Base-by-base conservation (phyloP, 176 grass and related monocot species). In the Avena insularis region DNA sequence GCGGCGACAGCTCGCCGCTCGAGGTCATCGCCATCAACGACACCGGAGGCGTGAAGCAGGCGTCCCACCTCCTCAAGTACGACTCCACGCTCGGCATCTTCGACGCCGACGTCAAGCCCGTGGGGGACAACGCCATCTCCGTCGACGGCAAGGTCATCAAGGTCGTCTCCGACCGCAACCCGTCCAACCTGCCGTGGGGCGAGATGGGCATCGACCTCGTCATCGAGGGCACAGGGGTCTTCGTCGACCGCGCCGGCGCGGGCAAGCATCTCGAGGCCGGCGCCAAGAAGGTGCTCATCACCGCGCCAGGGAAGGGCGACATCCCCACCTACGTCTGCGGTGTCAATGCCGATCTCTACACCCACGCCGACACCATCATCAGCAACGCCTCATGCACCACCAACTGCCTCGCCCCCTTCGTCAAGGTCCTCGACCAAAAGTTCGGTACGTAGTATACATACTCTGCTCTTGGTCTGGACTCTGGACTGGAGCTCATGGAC, bases 371-470 rank as follows among this genome's bases (percentile, higher is more conserved):
- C 83, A 65, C 92, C 87, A 93, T 96, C 85, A 90, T 96, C 87
- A 92, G 91, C 83, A 96, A 96, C 94, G 94, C 94, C 50, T 96
- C 94, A 23, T 96, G 94, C 92, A 96, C 94, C 75, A 96, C 94
- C 83, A 96, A 96, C 83, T 96, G 92, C 90, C 94, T 96, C 86
- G 94, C 94, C 9, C 94, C 94, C 2, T 93, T 96, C 90, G 94
- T 93, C 92, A 96, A 96, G 87, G 88, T 93, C 15, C 94, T 96
- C 70, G 92, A 96, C 90, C 87, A 96, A 16, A 93, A 96, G 83
- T 96, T 96, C 77, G 94, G 94, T 93, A 84, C 63, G 91, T 86
- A 4, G 1, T 15, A 1, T 16, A 23, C 1, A 69, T 76, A 49
- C 16, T 57, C 17, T 56, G 53, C 6, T 43, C 40, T 29, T 58